A percentile compares a stretch with the other conserved stretches of the same genome.
phyloP scores from a whole-genome alignment of 345 rosid species.

The Garcia nutans region DNA sequence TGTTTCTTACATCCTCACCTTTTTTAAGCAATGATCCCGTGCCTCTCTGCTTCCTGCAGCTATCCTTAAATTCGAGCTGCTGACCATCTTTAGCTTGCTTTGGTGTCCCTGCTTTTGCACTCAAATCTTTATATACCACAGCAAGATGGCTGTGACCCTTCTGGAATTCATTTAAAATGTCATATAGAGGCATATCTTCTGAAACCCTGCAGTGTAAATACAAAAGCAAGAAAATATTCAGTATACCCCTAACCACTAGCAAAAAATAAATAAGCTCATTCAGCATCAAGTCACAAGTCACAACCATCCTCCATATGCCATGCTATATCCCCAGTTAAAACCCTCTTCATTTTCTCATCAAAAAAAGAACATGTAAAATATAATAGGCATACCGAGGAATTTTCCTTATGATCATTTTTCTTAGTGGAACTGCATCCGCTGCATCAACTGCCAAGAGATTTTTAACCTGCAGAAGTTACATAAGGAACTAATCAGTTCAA shows the following conservation, averaged over 20 bases:
- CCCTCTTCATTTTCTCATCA: background rate
- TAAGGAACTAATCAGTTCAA: constrained; percentile 7
- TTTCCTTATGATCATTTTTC: constrained; percentile 84
- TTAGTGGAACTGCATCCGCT: constrained; percentile 63
- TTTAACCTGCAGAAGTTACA: constrained; percentile 55
- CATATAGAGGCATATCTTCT: constrained; percentile 82
- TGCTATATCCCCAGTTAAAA: background rate
- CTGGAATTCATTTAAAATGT: constrained; percentile 92
- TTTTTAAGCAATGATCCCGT: constrained; percentile 39
- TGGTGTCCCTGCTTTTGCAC: constrained; percentile 34
- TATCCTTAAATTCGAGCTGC: constrained; percentile 46
- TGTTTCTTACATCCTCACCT: constrained; percentile 38
- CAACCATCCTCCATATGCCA: background rate
- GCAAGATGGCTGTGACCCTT: constrained; percentile 98
- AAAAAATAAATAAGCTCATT: background rate
- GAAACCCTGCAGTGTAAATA: constrained; percentile 55
- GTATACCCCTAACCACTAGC: constrained; percentile 1
- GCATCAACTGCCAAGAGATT: constrained; percentile 84
- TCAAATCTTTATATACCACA: constrained; percentile 74
- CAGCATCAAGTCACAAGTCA: background rate
- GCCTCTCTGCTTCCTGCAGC: constrained; percentile 53
- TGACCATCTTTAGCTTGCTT: constrained; percentile 40
- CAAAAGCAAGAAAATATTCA: constrained; percentile 13
- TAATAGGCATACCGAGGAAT: constrained; percentile 62
- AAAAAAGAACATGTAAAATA: background rate